A percentile compares a stretch with the other conserved stretches of the same genome.
phyloP scores from a whole-genome alignment of 306 rosid genomes.

The Corylus avellana region DNA sequence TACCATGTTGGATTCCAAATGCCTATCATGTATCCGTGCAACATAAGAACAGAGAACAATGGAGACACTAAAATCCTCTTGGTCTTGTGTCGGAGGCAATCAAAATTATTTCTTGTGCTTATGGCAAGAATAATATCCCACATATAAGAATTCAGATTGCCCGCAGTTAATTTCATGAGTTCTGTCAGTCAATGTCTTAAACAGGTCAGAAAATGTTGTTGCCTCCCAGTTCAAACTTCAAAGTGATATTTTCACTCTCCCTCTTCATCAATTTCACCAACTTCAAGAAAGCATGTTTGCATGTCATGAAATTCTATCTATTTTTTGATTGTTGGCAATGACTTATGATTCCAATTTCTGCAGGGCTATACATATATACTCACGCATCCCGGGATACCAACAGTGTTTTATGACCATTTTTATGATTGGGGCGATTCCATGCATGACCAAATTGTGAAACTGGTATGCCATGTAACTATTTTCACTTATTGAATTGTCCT shows the following conservation, averaged over 20 bases:
- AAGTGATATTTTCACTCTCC: background rate
- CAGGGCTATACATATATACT: constrained; percentile 93
- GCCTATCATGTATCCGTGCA: background rate
- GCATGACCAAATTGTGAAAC: constrained; percentile 73
- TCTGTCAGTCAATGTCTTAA: background rate
- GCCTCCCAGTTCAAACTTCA: background rate
- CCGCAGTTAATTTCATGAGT: background rate
- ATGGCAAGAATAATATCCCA: background rate
- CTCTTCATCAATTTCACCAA: background rate
- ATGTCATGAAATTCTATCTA: background rate
- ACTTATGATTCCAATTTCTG: background rate
- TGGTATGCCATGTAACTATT: constrained; percentile 46
- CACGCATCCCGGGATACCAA: constrained; percentile 92
- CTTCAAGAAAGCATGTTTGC: background rate
- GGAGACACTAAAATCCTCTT: background rate
- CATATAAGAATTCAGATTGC: background rate
- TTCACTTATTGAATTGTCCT: background rate
- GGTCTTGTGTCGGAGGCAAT: background rate
- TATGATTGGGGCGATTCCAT: constrained; percentile 64
- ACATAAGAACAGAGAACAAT: background rate
- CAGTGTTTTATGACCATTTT: constrained; percentile 89
- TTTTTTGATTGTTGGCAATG: background rate
- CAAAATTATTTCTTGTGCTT: background rate
- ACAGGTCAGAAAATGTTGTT: background rate
- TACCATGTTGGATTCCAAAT: background rate